These are phyloP conservation scores for Tephrocybe sp. DNA, from an alignment of 768 basidiomycete genomes.

Conservation along the genomic window DNA sequence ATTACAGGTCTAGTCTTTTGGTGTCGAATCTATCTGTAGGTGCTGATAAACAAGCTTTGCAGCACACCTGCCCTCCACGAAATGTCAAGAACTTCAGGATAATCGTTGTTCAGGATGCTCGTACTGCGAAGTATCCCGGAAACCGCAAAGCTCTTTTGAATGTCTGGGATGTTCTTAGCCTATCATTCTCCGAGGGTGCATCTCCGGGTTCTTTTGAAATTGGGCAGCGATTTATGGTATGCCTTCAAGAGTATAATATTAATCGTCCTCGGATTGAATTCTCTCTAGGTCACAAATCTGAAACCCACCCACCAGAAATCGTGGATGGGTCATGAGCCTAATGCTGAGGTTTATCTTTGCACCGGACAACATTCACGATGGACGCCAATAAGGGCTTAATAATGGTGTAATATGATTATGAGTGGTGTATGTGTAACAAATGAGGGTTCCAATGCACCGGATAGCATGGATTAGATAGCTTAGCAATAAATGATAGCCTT, in stretches of 20 bases:
- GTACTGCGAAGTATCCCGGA: constrained; percentile 46
- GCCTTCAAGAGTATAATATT: too few species aligned
- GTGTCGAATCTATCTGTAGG: neutral
- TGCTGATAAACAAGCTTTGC: constrained; percentile 3
- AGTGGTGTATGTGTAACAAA: constrained; percentile 8
- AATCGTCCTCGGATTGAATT: too few species aligned
- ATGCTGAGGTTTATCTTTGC: constrained; percentile 67
- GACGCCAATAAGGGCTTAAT: constrained; percentile 35
- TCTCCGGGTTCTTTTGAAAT: constrained; percentile 48
- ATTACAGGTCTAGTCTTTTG: constrained; percentile 53
- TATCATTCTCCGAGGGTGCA: constrained; percentile 51
- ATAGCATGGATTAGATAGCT: neutral
- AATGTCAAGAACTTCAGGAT: constrained; percentile 77
- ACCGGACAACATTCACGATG: constrained; percentile 67
- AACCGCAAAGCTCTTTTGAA: constrained; percentile 73
- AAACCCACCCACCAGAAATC: constrained; percentile 63
- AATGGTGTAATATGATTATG: constrained; percentile 10
- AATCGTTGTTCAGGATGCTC: constrained; percentile 62
- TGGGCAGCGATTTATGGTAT: constrained; percentile 70
- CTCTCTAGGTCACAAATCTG: constrained; percentile 59
- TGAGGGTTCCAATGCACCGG: constrained; percentile 1
- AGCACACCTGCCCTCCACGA: constrained; percentile 68
- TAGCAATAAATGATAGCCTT: neutral
- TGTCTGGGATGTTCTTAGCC: constrained; percentile 71
- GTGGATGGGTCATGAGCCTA: constrained; percentile 65